phyloP scores from a whole-genome alignment of 2,329 filamentous ascomycete genomes.

The Sarocladium brachiariae region DNA sequence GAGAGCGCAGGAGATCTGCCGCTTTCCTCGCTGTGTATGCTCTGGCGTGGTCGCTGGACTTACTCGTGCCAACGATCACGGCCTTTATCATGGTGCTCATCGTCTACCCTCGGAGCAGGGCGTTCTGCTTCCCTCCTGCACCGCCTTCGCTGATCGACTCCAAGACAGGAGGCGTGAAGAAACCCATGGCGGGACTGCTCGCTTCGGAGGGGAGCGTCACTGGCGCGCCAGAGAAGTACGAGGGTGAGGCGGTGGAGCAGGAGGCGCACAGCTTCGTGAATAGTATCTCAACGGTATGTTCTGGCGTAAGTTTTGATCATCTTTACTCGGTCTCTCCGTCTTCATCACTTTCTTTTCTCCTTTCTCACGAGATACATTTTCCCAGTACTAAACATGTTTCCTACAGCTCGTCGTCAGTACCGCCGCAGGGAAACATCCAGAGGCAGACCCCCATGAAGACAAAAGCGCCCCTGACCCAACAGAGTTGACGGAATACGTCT shows the following conservation, averaged over 20 bases:
- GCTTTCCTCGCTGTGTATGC: slow-evolving; percentile 52
- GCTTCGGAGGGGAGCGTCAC: slow-evolving; percentile 72
- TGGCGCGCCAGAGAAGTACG: slow-evolving; percentile 74
- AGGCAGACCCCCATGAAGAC: slow-evolving; percentile 51
- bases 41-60: slow-evolving; percentile 64
- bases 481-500: slow-evolving; percentile 27
- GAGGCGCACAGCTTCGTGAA: slow-evolving; percentile 78
- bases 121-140: slow-evolving; percentile 66
- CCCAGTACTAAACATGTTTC: too few species aligned
- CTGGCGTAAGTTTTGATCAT: slow-evolving; percentile 18
- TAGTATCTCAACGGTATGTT: slow-evolving; percentile 44
- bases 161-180: slow-evolving; percentile 67
- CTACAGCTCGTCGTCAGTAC: slow-evolving; percentile 62
- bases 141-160: slow-evolving; percentile 66
- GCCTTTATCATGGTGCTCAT: slow-evolving; percentile 58
- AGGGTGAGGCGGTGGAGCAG: slow-evolving; percentile 76
- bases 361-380: too few species aligned
- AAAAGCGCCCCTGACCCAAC: slow-evolving; percentile 46
- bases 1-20: slow-evolving; percentile 61
- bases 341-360: not conserved
- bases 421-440: slow-evolving; percentile 69
- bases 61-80: slow-evolving; percentile 57
- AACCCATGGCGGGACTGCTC: slow-evolving; percentile 66
- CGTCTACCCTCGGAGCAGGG: slow-evolving; percentile 54
- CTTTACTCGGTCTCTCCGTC: not conserved